These are phyloP conservation scores for Xerocomus spinulosus DNA, from an alignment of 768 basidiomycete genomes.

Conservation along the genomic window DNA sequence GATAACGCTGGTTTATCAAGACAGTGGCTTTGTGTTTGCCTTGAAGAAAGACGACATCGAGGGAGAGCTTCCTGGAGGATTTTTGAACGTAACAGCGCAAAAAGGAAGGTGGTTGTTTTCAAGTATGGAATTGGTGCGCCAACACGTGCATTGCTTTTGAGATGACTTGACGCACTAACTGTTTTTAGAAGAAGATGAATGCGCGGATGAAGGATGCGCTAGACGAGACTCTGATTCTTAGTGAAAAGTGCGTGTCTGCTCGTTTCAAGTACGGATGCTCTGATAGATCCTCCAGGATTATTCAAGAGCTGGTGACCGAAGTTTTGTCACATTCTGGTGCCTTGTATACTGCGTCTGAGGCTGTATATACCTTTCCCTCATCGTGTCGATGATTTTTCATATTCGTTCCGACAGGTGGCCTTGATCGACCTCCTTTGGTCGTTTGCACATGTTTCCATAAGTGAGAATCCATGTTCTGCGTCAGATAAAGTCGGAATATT, in stretches of 20 bases:
- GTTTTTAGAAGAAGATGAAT: conserved; percentile 74
- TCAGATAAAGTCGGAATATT: background rate
- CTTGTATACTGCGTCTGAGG: conserved; percentile 88
- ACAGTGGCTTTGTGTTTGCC: conserved; percentile 67
- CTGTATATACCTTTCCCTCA: conserved; percentile 38
- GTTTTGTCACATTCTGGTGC: conserved; percentile 71
- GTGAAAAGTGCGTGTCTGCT: conserved; percentile 55
- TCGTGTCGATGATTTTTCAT: background rate
- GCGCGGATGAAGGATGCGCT: conserved; percentile 85
- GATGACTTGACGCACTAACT: background rate
- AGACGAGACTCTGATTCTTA: conserved; percentile 84
- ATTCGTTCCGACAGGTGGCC: conserved; percentile 53
- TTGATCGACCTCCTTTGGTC: conserved; percentile 87
- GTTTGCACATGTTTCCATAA: conserved; percentile 77
- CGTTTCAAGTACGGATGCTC: background rate
- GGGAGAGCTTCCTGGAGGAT: conserved; percentile 57
- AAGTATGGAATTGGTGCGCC: conserved; percentile 72
- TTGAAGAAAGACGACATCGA: conserved; percentile 57
- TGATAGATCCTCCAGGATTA: conserved; percentile 47
- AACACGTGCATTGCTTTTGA: background rate
- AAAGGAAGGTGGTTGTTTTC: conserved; percentile 74
- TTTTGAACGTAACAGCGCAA: conserved; percentile 61
- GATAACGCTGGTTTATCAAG: conserved; percentile 64
- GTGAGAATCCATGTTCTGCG: conserved; percentile 40
- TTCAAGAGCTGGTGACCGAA: conserved; percentile 69